A percentile compares a stretch with the other conserved stretches of the same genome.
phyloP scores from a whole-genome alignment of 23 red algal species.

The Agarophyton chilense region DNA sequence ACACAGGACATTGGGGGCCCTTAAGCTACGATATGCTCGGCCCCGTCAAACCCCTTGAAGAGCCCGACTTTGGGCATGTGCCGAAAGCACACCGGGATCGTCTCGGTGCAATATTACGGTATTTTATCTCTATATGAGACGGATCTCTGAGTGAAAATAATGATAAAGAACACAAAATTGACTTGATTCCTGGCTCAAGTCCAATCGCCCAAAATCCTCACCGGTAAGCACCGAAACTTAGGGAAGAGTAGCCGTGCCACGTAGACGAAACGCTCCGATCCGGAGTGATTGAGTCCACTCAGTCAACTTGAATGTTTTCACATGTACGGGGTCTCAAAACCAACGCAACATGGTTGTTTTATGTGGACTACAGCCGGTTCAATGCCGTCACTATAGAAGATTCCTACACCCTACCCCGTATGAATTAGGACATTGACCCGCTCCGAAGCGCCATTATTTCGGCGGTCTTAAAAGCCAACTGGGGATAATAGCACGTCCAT shows the following conservation, averaged over 20 bases:
- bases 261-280: not conserved
- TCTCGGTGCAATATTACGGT: not conserved
- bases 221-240: not conserved
- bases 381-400: not conserved
- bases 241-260: not conserved
- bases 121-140: not conserved
- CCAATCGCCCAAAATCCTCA: not conserved
- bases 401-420: not conserved
- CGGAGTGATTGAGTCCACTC: not conserved
- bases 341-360: not conserved
- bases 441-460: not conserved
- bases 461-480: not conserved
- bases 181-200: not conserved
- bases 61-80: not conserved
- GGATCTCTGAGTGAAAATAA: not conserved
- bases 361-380: not conserved
- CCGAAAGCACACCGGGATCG: not conserved
- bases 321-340: not conserved
- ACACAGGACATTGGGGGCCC: not conserved
- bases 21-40: not conserved
- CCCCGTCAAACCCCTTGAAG: not conserved
- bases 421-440: not conserved
- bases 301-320: not conserved
- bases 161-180: not conserved
- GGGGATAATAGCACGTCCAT: not conserved